phyloP scores from a whole-genome alignment of 345 rosid genomes.

The Nasturtium officinale region DNA sequence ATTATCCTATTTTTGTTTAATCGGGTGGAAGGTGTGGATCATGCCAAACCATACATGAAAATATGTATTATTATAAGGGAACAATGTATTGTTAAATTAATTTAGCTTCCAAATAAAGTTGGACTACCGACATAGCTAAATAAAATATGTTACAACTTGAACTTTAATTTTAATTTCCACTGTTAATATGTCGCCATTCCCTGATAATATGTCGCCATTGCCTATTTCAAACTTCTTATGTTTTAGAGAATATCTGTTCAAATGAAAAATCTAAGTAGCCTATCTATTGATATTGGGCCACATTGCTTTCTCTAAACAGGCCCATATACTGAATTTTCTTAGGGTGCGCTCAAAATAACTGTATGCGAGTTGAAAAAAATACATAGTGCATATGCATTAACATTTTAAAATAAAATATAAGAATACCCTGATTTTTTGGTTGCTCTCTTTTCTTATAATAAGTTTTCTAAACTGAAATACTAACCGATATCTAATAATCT shows the following conservation, averaged over 20 bases:
- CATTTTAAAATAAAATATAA: no score
- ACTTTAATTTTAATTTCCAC: background rate
- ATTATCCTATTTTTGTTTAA: slow-evolving; percentile 15
- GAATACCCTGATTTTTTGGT: no score
- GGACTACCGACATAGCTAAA: slow-evolving; percentile 8
- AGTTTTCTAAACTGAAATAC: background rate
- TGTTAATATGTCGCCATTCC: background rate
- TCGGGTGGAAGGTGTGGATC: slow-evolving; percentile 12
- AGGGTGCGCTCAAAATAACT: background rate
- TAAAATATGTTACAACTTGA: slow-evolving; percentile 2
- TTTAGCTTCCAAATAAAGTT: background rate
- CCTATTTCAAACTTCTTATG: background rate
- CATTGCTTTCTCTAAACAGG: background rate
- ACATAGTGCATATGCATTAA: no score
- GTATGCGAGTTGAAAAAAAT: background rate
- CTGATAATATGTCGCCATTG: background rate
- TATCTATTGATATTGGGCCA: slow-evolving; percentile 5
- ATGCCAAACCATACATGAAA: slow-evolving; percentile 17
- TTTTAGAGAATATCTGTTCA: background rate
- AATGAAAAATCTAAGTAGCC: background rate
- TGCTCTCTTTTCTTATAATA: background rate
- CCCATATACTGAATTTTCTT: background rate
- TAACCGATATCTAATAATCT: background rate
- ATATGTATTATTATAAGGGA: background rate
- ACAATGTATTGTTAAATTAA: background rate